Evolutionary conservation across 257 asterid species (phyloP).

Genomic region (Thymus mandschuricus): DNA sequence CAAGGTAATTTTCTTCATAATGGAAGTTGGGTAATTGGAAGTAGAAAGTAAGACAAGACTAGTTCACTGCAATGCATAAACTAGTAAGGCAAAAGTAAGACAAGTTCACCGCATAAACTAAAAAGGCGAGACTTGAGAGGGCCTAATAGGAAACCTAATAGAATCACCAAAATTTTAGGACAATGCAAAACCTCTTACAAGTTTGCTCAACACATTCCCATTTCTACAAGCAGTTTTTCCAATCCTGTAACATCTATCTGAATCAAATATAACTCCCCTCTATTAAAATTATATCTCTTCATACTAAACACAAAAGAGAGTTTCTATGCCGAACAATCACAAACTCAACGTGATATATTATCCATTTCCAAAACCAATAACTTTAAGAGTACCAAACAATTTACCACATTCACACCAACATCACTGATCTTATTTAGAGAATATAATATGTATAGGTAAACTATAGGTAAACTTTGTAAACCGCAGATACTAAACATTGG

Average conservation of each 20-base stretch:
- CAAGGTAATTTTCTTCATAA: neutral
- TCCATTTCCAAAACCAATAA: neutral
- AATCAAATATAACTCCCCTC: neutral
- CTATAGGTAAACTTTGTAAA: neutral
- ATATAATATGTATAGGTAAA: neutral
- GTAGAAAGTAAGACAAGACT: neutral
- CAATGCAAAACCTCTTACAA: neutral
- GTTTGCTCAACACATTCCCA: neutral
- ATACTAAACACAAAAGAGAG: neutral
- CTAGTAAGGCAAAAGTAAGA: neutral
- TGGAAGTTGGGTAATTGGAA: neutral
- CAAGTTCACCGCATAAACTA: neutral
- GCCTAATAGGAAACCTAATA: constrained; percentile 2
- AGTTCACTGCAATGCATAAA: neutral
- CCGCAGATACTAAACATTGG: neutral
- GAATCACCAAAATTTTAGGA: neutral
- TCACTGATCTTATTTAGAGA: neutral
- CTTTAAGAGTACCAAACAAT: neutral
- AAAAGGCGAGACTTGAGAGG: neutral
- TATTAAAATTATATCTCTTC: neutral
- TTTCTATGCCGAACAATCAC: no score
- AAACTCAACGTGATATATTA: neutral
- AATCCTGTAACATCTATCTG: neutral
- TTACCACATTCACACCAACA: neutral
- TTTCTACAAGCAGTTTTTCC: neutral